Evolutionary conservation across 805 yeast genomes (phyloP).

Genomic region (Lachancea sp.): DNA sequence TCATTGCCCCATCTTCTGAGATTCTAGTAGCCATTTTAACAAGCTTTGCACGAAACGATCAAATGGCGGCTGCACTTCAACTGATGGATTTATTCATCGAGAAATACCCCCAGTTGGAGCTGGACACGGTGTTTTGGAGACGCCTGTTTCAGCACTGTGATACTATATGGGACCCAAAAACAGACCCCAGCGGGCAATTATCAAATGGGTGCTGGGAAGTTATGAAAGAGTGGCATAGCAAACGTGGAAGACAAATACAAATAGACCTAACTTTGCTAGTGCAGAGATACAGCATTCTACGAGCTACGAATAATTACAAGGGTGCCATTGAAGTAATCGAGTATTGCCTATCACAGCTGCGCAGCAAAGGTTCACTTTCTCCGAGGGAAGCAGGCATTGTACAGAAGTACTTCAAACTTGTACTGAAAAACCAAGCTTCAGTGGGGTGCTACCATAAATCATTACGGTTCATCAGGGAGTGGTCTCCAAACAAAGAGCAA

Average conservation of each 20-base stretch:
- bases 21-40: constrained; percentile 20
- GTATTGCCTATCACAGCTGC: constrained; percentile 10
- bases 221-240: constrained; percentile 23
- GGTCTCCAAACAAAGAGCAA: constrained; percentile 16
- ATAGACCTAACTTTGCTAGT: constrained; percentile 16
- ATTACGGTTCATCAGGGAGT: constrained; percentile 20
- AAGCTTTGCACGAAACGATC: constrained; percentile 16
- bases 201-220: constrained; percentile 20
- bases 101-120: constrained; percentile 17
- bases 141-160: constrained; percentile 19
- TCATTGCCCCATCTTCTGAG: constrained; percentile 16
- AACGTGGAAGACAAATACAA: constrained; percentile 12
- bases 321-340: constrained; percentile 17
- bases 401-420: constrained; percentile 18
- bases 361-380: constrained; percentile 9
- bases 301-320: constrained; percentile 14
- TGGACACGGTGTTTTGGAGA: constrained; percentile 26
- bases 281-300: constrained; percentile 15
- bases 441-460: constrained; percentile 14
- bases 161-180: constrained; percentile 13
- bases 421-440: constrained; percentile 16
- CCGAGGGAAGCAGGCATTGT: constrained; percentile 12
- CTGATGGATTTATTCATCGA: constrained; percentile 18
- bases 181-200: constrained; percentile 15
- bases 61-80: constrained; percentile 14